These are phyloP conservation scores for Emergomyces orientalis DNA, from an alignment of 2,329 filamentous ascomycete species.

Conservation along the genomic window DNA sequence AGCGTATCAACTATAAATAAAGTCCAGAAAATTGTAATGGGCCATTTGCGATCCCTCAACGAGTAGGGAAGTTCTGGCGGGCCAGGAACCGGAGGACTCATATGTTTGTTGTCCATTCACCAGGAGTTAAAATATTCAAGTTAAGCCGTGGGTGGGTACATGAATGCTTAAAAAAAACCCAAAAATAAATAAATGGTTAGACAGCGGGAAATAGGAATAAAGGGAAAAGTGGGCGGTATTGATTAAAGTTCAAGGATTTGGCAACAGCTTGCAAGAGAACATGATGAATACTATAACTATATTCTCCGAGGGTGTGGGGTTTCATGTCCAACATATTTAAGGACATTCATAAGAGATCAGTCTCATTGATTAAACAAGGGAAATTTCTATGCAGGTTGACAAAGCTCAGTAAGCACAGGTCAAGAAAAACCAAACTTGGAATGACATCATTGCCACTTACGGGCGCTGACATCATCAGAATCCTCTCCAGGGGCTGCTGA, in stretches of 20 bases:
- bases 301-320: no score
- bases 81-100: constrained; percentile 17
- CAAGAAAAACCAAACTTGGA: not conserved
- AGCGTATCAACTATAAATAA: constrained; percentile 51
- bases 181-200: no score
- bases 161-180: not conserved
- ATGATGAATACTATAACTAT: no score
- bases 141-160: not conserved
- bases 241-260: no score
- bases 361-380: no score
- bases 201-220: no score
- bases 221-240: no score
- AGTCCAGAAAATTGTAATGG: constrained; percentile 51
- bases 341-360: no score
- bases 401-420: not conserved
- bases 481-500: no score
- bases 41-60: constrained; percentile 44
- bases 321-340: no score
- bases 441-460: not conserved
- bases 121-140: constrained; percentile 9
- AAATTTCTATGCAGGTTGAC: not conserved
- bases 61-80: constrained; percentile 49
- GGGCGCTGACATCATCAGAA: not conserved
- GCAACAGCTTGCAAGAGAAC: no score
- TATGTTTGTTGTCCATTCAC: constrained; percentile 28